Base-by-base conservation (phyloP, 2,329 filamentous ascomycete species). In the Pseudogymnoascus sp. region DNA sequence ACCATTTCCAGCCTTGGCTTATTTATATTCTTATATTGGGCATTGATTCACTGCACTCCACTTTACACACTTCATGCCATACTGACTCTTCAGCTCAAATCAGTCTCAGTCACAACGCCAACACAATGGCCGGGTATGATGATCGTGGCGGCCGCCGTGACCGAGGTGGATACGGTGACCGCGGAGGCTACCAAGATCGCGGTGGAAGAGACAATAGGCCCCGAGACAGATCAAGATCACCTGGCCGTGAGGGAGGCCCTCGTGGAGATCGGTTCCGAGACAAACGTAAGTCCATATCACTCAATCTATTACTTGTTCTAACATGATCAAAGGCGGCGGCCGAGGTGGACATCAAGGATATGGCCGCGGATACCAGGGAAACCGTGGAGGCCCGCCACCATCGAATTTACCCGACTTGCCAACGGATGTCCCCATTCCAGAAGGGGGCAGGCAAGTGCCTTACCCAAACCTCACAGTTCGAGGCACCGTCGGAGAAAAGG, bases 331-430 rank as follows among this genome's bases (percentile, higher is more conserved):
- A 54, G 47, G 47, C 9, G 28, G 47, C 30, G 47, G 47, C 16
- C 28, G 47, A 54, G 47, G 47, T 16, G 47, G 47, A 6, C 6
- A 54, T 9, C 25, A 50, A 11, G 25, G 66, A 64, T 62, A 68
- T 66, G 62, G 67, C 64, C 6, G 64, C 65, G 54, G 70, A 67
- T 25, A 25, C 22, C 22, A 25, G 22, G 22, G 22, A 25, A 62
- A 67, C 64, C 6, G 64, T 65, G 54, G 70, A 67, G 61, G 64
- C 63, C 54, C 65, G 66, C 39, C 35, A 9, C 18, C 61, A 64
- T 58, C 68, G 60, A 28, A 67, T 9, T 18, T 61, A 0, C 59
- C 59, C 4, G 25, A 30, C 2, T 22, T 61, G 4, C 59, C 59
- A 14, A 38, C 5, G 2, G 6, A 60, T 11, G 60, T 58, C 11